Evolutionary conservation across 2,329 filamentous ascomycete species (phyloP), one percentile per base, ranked within the genome.

Genomic region (Akanthomyces muscarius): DNA sequence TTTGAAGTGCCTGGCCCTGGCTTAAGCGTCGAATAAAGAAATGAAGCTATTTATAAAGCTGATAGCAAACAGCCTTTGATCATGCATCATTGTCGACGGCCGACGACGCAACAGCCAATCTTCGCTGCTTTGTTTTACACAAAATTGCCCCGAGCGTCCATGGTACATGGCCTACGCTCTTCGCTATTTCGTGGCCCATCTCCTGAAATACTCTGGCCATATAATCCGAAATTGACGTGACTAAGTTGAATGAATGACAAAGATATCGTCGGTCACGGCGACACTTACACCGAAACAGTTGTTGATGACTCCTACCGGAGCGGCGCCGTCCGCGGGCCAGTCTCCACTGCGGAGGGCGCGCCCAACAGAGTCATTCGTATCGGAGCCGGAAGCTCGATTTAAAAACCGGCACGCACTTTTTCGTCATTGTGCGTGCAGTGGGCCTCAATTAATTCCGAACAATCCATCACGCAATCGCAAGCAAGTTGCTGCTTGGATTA

Each of bases 331-430:
- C 30, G 30, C 44, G 30, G 44, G 16, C 5, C 21, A 6, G 47
- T 33, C 45, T 42, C 56, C 56, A 59, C 56, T 51, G 16, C 33
- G 56, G 47, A 59, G 45, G 56, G 56, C 56, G 56, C 55, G 55
- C 56, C 47, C 56, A 44, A 33, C 10, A 18, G 33, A 42, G 45
- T 42, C 16, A 51, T 21, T 56, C 45, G 14, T 16, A 28, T 41
- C 44, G 56, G 56, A 13, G 45, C 56, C 45, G 56, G 56, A 21
- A 14, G 16, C 33, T 18, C 10, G 23, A n/a, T 8, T 42, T 42
- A 28, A 42, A 51, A 59, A 28, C 47, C 45, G 33, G 36, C 33
- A 28, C 44, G 36, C 5, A n/a, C 42, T 25, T 6, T 41, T 38
- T 33, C 36, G 45, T 44, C 21, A 50, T 42, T n/a, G 42, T 45